Conservation (phyloP, 306 rosid genomes). For the Prunus persica region DNA sequence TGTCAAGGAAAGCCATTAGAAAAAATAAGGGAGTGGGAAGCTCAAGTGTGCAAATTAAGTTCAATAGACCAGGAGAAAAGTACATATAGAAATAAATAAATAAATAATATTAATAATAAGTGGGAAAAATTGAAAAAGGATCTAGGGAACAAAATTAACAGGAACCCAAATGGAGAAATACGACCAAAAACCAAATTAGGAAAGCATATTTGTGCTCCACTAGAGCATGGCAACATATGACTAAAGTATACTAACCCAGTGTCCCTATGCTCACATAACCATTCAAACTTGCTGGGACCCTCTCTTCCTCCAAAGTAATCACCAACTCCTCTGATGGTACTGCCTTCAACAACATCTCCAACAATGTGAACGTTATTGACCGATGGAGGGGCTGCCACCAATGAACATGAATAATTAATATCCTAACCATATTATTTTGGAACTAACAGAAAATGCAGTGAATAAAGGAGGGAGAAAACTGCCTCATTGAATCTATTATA, state of each 20-base stretch:
- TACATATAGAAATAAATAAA: neutral
- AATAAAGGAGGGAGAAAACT: neutral
- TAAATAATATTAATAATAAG: neutral
- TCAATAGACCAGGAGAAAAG: neutral
- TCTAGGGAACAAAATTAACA: slow-evolving; percentile 8
- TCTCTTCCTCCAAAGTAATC: slow-evolving; percentile 97
- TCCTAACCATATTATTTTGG: neutral
- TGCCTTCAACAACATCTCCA: slow-evolving; percentile 87
- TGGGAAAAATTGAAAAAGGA: neutral
- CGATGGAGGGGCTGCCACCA: slow-evolving; percentile 82
- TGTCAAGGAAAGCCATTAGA: slow-evolving; percentile 39
- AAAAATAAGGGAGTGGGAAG: slow-evolving; percentile 9
- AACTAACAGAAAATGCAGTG: neutral
- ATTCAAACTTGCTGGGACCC: slow-evolving; percentile 99
- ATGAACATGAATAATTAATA: slow-evolving; percentile 1
- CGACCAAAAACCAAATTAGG: slow-evolving; percentile 6
- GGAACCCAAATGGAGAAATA: slow-evolving; percentile 18
- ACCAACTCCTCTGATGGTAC: slow-evolving; percentile 77
- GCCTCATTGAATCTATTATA: neutral
- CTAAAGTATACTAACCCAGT: slow-evolving; percentile 60
- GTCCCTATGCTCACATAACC: slow-evolving; percentile 67
- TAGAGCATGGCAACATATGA: slow-evolving; percentile 5
- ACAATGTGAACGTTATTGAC: slow-evolving; percentile 68
- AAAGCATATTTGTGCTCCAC: neutral
- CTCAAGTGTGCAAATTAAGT: slow-evolving; percentile 3